Base-by-base conservation (phyloP, 2,329 filamentous ascomycete species). In the Chaetoscypha palmicola region DNA sequence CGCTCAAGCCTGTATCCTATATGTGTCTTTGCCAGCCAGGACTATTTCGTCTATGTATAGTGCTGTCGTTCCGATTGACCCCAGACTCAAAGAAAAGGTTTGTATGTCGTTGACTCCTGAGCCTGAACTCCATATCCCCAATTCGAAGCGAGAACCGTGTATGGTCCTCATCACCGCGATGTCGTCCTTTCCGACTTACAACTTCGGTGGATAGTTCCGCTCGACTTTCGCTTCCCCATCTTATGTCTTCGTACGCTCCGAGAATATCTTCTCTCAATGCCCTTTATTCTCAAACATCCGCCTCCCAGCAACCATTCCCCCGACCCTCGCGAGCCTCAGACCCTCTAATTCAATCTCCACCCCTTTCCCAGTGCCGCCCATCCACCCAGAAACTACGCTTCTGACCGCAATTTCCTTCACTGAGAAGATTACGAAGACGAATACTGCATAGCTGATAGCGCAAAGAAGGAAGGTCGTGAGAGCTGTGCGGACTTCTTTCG, bases 231-330 rank as follows among this genome's bases (percentile, higher is more conserved):
- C n/a, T n/a, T n/a, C n/a, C n/a, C n/a, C n/a, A n/a, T n/a, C n/a
- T n/a, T n/a, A n/a, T n/a, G n/a, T n/a, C n/a, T n/a, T n/a, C 4
- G 28, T 31, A 4, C 9, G 3, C 28, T 14, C 3, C 4, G 3
- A 4, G 9, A 16, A 33, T 16, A 24, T 17, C 19, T 19, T 12
- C 8, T 16, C n/a, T 30, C 22, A 43, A 43, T 43, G 40, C 2
- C 40, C 40, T 10, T 30, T 36, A 36, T 43, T 36, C 22, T 30
- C 40, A 37, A 43, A 43, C 40, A 43, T 43, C 32, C 40, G n/a
- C 17, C 40, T 43, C 32, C 40, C 40, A 11, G 14, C 30, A 23
- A 35, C 22, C 40, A 26, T 36, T 12, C 32, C 23, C 10, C 40
- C 40, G 14, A 43, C 17, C 19, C 33, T 34, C n/a, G 16, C 38